phyloP scores from a whole-genome alignment of 2,329 filamentous ascomycete species.

The Chrysoporthe puriensis region DNA sequence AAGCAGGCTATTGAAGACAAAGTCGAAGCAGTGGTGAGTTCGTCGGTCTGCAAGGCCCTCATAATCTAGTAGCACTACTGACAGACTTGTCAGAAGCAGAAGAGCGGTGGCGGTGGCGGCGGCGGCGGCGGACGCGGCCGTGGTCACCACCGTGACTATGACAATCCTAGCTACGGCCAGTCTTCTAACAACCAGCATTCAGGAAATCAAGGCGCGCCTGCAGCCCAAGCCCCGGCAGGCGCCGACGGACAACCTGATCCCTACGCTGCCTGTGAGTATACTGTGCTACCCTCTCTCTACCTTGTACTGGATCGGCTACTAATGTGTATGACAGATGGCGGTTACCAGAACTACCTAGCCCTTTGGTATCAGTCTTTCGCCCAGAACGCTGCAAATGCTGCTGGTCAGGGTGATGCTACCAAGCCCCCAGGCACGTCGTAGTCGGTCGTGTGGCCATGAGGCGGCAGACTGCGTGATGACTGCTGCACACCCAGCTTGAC shows the following conservation, averaged over 20 bases:
- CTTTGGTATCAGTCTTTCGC: conserved; percentile 76
- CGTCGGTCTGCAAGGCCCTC: background rate
- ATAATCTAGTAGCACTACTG: conserved; percentile 32
- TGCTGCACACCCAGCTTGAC: conserved; percentile 22
- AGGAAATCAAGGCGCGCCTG: conserved; percentile 46
- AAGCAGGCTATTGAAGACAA: conserved; percentile 90
- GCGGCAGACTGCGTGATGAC: conserved; percentile 25
- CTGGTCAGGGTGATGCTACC: conserved; percentile 28
- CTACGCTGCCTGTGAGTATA: conserved; percentile 72
- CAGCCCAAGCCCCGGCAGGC: conserved; percentile 43
- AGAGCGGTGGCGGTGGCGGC: conserved; percentile 53
- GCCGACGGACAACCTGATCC: conserved; percentile 62
- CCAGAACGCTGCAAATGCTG: conserved; percentile 36
- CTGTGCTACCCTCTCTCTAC: background rate
- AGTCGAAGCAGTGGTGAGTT: conserved; percentile 82
- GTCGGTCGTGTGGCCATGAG: conserved; percentile 18
- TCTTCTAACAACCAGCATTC: conserved; percentile 50
- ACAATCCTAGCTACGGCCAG: conserved; percentile 58
- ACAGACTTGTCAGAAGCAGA: conserved; percentile 51
- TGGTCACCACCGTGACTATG: conserved; percentile 55
- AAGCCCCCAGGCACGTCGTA: conserved; percentile 30
- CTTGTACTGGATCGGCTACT: conserved; percentile 29
- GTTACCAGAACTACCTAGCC: conserved; percentile 78
- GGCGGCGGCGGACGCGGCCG: conserved; percentile 41
- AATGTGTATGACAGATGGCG: conserved; percentile 63